Base-by-base conservation (phyloP, 352 stramenopile genomes). In the Phytophthora pseudosyringae region DNA sequence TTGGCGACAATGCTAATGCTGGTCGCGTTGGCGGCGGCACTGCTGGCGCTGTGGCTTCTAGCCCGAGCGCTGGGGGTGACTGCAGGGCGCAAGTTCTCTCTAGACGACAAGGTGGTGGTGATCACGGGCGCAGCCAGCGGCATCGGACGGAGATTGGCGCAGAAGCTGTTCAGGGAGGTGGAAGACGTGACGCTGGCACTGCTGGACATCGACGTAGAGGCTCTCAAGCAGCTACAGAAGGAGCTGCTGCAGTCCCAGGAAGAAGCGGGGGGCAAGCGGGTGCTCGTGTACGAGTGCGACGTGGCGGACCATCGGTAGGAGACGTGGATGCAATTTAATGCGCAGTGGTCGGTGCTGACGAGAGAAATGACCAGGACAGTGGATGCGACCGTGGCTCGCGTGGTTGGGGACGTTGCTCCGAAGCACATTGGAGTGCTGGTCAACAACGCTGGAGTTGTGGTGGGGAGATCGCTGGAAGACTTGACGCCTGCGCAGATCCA, bases 391-490 rank as follows among this genome's bases (percentile, higher is more conserved):
- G 47, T 88, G 11, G 33, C 57, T 46, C 59, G 56, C 5, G 51
- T 88, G 43, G 45, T 72, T 18, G 26, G 25, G 10, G 63, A 64
- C 15, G 48, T 86, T 12, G 69, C 71, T 16, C 78, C 78, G 2
- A 73, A 76, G 28, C 68, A 82, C 43, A 77, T 90, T 50, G 69
- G 70, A 8, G 67, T 88, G 28, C 60, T 88, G 5, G 70, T 90
- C 25, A 90, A 90, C 40, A 91, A 91, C 47, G 81, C 81, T 39
- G 77, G 75, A 78, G 28, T 90, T 36, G 76, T 90, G 16, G 47
- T 67, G 26, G 80, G 85, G 13, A 64, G 67, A 13, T 61, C 67
- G 32, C 61, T 89, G 12, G 31, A 69, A 33, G 64, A 77, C 28
- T 73, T 89, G 52, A 78, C 73, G 5, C 50, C 73, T 7, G 44